Conservation (phyloP, 176 grass and related monocot genomes). For the Oryza australiensis region DNA sequence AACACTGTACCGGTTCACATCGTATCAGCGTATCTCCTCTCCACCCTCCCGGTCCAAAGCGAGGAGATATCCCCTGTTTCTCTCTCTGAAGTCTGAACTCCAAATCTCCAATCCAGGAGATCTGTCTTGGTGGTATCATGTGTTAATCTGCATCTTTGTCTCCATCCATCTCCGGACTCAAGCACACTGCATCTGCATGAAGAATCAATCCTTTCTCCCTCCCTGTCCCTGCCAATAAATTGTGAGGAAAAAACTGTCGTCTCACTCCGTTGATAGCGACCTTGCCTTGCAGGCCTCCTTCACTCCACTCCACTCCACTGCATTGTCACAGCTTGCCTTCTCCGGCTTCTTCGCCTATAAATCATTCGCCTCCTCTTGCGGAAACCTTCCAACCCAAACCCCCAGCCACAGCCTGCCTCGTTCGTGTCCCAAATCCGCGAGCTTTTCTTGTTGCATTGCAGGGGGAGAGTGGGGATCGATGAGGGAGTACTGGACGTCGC, state of each 20-base stretch:
- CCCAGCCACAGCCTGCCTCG: not conserved
- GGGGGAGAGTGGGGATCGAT: not conserved
- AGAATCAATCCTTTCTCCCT: not conserved
- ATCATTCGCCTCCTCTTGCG: conserved; percentile 8
- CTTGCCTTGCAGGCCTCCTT: conserved; percentile 4
- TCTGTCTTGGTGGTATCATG: no score
- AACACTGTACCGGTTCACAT: not conserved
- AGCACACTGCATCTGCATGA: no score
- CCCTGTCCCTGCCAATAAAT: not conserved
- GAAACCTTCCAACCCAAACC: conserved; percentile 25
- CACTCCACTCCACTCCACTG: not conserved
- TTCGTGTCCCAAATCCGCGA: not conserved
- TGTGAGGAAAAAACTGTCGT: not conserved
- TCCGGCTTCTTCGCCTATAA: conserved; percentile 30
- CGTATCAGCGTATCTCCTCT: conserved; percentile 15
- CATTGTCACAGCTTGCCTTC: not conserved
- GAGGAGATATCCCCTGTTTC: conserved; percentile 13
- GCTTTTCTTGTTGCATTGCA: not conserved
- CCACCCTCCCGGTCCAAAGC: not conserved
- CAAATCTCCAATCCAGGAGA: no score
- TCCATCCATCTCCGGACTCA: not conserved
- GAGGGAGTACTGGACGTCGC: conserved; percentile 81
- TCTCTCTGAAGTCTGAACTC: no score
- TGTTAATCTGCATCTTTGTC: not conserved
- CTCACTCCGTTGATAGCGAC: conserved; percentile 12